These are phyloP conservation scores for Trichomonas gallinae DNA, from an alignment of 208 protist genomes.

Conservation along the genomic window DNA sequence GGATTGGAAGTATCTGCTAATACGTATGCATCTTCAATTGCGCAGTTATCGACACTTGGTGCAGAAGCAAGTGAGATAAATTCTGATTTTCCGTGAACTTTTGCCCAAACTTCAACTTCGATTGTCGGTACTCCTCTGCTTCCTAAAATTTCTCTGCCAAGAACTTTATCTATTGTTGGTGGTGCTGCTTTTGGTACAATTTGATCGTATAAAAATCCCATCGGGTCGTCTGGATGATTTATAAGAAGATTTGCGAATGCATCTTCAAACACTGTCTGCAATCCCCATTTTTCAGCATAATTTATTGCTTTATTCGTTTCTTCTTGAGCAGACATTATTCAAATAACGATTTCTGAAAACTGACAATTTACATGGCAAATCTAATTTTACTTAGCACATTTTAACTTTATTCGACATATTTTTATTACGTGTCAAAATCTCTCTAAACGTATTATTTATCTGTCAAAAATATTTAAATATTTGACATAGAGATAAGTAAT, in stretches of 20 bases:
- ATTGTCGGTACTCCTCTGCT: background rate
- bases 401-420: background rate
- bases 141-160: background rate
- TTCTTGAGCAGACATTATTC: background rate
- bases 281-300: conserved; percentile 15
- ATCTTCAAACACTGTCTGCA: conserved; percentile 1
- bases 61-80: background rate
- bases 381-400: background rate
- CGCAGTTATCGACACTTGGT: background rate
- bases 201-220: conserved; percentile 7
- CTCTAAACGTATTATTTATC: background rate
- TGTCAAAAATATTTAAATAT: too few relatives aligned
- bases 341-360: background rate
- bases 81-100: background rate
- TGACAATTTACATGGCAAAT: background rate
- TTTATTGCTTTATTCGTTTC: background rate
- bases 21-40: background rate
- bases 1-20: background rate
- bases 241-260: background rate
- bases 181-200: background rate
- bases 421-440: background rate
- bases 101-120: conserved; percentile 13
- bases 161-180: background rate
- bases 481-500: too few relatives aligned
- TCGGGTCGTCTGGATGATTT: background rate